A percentile compares a stretch with the other conserved stretches of the same genome.
phyloP scores from a whole-genome alignment of 2,329 filamentous ascomycete species.

The Fusarium buxicola region DNA sequence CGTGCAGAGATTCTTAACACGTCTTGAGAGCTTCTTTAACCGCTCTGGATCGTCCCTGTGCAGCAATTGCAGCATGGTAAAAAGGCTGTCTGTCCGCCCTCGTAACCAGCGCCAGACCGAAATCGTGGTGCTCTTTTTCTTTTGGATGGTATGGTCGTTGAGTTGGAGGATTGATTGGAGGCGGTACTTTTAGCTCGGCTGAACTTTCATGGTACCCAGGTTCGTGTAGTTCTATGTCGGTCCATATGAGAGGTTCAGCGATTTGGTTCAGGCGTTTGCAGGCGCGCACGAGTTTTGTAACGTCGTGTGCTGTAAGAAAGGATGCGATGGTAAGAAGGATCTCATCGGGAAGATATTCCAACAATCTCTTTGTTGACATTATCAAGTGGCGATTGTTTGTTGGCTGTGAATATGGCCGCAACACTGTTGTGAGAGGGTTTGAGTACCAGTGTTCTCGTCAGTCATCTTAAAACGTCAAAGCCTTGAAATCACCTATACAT shows the following conservation, averaged over 20 bases:
- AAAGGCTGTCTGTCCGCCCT: slow-evolving; percentile 3
- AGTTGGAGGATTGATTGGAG: background rate
- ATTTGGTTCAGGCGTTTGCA: slow-evolving; percentile 14
- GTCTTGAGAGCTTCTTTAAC: background rate
- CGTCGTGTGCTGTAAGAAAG: background rate
- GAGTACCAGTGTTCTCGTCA: too few species aligned
- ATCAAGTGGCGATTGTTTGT: too few species aligned
- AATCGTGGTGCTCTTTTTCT: too few species aligned
- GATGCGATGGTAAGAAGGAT: slow-evolving; percentile 3
- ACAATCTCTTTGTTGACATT: background rate
- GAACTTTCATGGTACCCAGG: slow-evolving; percentile 17
- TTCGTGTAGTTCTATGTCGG: slow-evolving; percentile 29
- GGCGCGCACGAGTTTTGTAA: background rate
- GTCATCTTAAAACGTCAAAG: too few species aligned
- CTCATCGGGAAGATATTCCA: background rate
- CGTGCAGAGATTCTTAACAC: slow-evolving; percentile 15
- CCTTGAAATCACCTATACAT: too few species aligned
- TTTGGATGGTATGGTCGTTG: background rate
- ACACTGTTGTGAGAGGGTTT: too few species aligned
- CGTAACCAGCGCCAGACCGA: background rate
- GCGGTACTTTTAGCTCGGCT: background rate
- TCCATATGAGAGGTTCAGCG: slow-evolving; percentile 24
- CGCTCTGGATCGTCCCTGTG: background rate
- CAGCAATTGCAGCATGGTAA: slow-evolving; percentile 1
- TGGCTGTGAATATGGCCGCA: too few species aligned